phyloP scores from a whole-genome alignment of 768 basidiomycete genomes.

The Auricularia heimuer region DNA sequence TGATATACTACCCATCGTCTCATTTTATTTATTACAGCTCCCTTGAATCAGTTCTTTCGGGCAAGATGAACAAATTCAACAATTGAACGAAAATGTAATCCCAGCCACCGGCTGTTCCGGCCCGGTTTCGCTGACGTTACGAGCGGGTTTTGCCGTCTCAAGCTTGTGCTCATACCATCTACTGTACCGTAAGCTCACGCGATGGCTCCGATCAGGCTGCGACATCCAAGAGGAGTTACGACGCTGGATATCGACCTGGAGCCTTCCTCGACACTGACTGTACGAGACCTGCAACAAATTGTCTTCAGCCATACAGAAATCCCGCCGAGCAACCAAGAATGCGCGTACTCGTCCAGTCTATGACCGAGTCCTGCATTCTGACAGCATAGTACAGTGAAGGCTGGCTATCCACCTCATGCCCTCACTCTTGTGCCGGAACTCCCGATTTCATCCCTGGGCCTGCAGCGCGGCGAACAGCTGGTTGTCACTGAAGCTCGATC shows the following conservation, averaged over 20 bases:
- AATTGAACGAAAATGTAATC: too few species aligned
- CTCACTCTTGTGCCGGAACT: slow-evolving; percentile 66
- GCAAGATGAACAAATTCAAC: too few species aligned
- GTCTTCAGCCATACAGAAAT: slow-evolving; percentile 63
- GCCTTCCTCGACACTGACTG: slow-evolving; percentile 38
- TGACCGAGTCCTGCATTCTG: slow-evolving; percentile 1
- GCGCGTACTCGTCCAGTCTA: slow-evolving; percentile 37
- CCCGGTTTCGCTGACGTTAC: too few species aligned
- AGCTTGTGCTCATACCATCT: too few species aligned
- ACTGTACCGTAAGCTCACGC: too few species aligned
- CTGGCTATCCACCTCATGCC: slow-evolving; percentile 75
- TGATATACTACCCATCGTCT: too few species aligned
- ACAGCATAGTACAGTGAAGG: slow-evolving; percentile 43
- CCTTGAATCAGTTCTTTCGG: too few species aligned
- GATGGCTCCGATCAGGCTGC: slow-evolving; percentile 69
- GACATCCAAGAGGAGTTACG: slow-evolving; percentile 76
- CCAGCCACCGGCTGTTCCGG: too few species aligned
- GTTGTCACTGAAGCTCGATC: slow-evolving; percentile 46
- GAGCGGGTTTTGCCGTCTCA: too few species aligned
- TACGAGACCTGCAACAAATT: slow-evolving; percentile 65
- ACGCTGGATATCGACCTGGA: slow-evolving; percentile 62
- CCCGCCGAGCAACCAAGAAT: slow-evolving; percentile 61
- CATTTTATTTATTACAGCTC: too few species aligned
- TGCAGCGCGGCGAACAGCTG: slow-evolving; percentile 75
- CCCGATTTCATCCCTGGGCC: slow-evolving; percentile 64